Evolutionary conservation across 2,329 filamentous ascomycete genomes (phyloP), one percentile per base, ranked within the genome.

Genomic region (Aspergillus brunneoviolaceus): DNA sequence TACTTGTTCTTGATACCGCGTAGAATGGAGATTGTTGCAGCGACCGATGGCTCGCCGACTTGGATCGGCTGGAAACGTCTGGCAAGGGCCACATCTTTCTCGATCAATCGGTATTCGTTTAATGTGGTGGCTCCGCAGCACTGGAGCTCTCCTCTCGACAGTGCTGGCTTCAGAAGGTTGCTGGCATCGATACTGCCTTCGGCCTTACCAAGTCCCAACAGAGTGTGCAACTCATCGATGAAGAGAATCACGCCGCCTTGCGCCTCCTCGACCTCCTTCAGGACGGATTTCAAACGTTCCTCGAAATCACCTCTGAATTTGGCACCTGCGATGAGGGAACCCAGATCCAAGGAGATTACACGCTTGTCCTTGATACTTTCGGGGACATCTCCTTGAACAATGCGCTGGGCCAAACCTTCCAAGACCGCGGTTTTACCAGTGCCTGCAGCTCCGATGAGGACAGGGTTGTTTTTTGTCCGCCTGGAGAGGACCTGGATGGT

Each of bases 1-100:
- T 99, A 99, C 66, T 92, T 91, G 71, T 98, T 93, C 73, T 98
- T 98, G 80, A 99, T 97, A 52, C 94, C 95, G 70, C 95, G 87
- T 0, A 99, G 81, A 59, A 99, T 98, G 54, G 92, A 96, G 63
- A 99, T 93, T 0, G 95, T 97, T 67, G 97, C 93, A 67, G 91
- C 87, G 0, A 98, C 93, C 0, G 87, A 89, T 0, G 95, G 95
- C 70, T 99, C 95, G 61, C 88, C 90, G n/a, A 99, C 92, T 39
- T 92, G 77, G 59, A 99, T 96, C 0, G 95, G 93, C 70, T 99
- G 95, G 75, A 99, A 98, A 61, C 95, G 86, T 67, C 95, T 84
- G 9, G 95, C 95, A 21, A 99, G 80, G 0, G 95, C 95, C 29
- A 94, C 93, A 71, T 98, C 95, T 76, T 98, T 98, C 74, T 98